phyloP scores from a whole-genome alignment of 1,284 basidiomycete genomes.

The Malassezia brasiliensis region DNA sequence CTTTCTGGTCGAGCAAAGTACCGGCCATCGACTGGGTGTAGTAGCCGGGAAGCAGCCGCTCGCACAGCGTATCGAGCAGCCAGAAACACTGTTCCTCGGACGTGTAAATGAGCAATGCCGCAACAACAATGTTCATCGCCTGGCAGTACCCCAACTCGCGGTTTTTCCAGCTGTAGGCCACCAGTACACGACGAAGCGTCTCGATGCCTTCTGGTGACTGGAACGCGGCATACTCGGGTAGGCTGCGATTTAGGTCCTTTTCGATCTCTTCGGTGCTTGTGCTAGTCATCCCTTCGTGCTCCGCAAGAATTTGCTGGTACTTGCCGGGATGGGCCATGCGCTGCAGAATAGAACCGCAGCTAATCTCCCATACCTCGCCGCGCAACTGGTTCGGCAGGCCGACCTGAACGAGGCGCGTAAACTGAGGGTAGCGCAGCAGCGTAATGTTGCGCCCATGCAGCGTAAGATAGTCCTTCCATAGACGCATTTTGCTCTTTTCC shows the following conservation, averaged over 20 bases:
- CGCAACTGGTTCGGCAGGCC: slow-evolving; percentile 88
- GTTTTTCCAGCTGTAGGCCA: slow-evolving; percentile 94
- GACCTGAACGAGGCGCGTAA: slow-evolving; percentile 90
- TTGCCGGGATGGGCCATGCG: slow-evolving; percentile 77
- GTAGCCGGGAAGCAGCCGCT: slow-evolving; percentile 88
- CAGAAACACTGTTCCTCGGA: slow-evolving; percentile 98
- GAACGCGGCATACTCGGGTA: slow-evolving; percentile 46
- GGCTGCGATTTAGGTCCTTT: slow-evolving; percentile 79
- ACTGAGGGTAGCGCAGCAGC: slow-evolving; percentile 90
- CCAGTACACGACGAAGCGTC: slow-evolving; percentile 77
- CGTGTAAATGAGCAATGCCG: slow-evolving; percentile 90
- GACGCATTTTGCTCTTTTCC: slow-evolving; percentile 91
- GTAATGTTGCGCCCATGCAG: slow-evolving; percentile 79
- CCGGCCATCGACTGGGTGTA: slow-evolving; percentile 99
- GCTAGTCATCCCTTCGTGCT: slow-evolving; percentile 69
- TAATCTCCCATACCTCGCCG: slow-evolving; percentile 96
- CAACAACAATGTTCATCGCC: slow-evolving; percentile 62
- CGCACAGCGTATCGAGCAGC: slow-evolving; percentile 89
- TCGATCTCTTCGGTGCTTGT: slow-evolving; percentile 97
- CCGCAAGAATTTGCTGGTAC: slow-evolving; percentile 69
- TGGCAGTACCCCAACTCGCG: slow-evolving; percentile 58
- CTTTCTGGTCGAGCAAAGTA: slow-evolving; percentile 89
- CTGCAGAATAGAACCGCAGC: slow-evolving; percentile 80
- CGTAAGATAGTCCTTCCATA: slow-evolving; percentile 73
- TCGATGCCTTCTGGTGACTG: slow-evolving; percentile 40